Conservation (phyloP, 208 protist genomes). For the Trypanosoma vivax region DNA sequence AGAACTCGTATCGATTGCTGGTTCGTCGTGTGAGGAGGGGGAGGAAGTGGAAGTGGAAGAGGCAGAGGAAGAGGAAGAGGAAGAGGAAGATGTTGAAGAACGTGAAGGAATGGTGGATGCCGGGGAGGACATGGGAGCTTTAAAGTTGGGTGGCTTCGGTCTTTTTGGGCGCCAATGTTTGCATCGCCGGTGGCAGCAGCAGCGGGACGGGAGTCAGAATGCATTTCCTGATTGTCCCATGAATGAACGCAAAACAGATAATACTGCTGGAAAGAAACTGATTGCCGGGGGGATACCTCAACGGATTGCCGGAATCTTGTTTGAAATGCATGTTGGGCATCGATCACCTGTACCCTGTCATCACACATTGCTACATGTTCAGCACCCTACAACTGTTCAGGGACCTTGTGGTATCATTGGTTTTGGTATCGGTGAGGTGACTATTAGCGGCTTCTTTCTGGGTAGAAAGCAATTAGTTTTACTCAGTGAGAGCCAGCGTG, state of each 20-base stretch:
- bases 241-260: not conserved
- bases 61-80: slow-evolving; percentile 18
- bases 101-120: slow-evolving; percentile 1
- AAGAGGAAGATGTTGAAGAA: slow-evolving; percentile 2
- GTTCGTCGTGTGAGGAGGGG: slow-evolving; percentile 12
- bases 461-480: slow-evolving; percentile 57
- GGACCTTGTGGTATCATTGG: slow-evolving; percentile 71
- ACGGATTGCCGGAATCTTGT: slow-evolving; percentile 44
- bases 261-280: not conserved
- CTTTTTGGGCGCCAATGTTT: slow-evolving; percentile 5
- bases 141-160: slow-evolving; percentile 2
- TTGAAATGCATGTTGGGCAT: slow-evolving; percentile 40
- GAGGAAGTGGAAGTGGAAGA: slow-evolving; percentile 12
- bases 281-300: slow-evolving; percentile 19
- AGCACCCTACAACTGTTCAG: slow-evolving; percentile 51
- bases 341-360: slow-evolving; percentile 28
- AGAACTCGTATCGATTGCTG: too few species aligned
- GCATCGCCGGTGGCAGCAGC: slow-evolving; percentile 7
- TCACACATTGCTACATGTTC: slow-evolving; percentile 60
- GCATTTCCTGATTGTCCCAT: not conserved
- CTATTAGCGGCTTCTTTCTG: slow-evolving; percentile 61
- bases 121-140: slow-evolving; percentile 1
- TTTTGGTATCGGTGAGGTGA: slow-evolving; percentile 56
- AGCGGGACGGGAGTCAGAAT: slow-evolving; percentile 3
- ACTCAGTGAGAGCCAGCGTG: slow-evolving; percentile 36